phyloP scores from a whole-genome alignment of 192 early-diverging fungal species.

The Chytriomyces sp. region DNA sequence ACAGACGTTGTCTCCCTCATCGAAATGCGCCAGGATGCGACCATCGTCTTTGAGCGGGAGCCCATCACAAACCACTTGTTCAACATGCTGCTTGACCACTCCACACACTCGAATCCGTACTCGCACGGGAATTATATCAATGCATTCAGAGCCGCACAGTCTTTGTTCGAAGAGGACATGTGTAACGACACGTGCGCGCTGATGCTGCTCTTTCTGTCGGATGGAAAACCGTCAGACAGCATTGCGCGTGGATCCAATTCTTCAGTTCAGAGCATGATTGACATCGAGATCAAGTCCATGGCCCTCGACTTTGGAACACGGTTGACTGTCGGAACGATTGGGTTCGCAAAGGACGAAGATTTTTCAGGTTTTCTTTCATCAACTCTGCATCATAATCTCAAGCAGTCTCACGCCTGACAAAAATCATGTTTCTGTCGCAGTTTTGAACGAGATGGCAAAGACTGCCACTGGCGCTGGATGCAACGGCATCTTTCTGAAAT shows the following conservation, averaged over 20 bases:
- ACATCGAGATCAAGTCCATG: neutral
- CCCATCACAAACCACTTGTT: conserved; percentile 4
- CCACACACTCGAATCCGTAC: neutral
- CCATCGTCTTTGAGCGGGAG: neutral
- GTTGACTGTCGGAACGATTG: conserved; percentile 5
- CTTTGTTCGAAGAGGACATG: neutral
- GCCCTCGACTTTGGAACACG: conserved; percentile 2
- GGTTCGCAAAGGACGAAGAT: conserved; percentile 8
- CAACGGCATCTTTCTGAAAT: conserved; percentile 3
- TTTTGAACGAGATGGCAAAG: neutral
- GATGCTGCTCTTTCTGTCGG: neutral
- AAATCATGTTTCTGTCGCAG: neutral
- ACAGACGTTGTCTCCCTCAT: conserved; percentile 9
- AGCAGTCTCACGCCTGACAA: too few relatives aligned
- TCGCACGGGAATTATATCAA: conserved; percentile 12
- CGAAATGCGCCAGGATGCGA: conserved; percentile 6
- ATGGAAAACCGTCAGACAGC: neutral
- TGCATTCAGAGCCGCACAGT: neutral
- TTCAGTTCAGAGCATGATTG: neutral
- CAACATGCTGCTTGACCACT: neutral
- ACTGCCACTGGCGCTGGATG: neutral
- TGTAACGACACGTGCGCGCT: conserved; percentile 6
- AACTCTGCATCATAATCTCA: too few relatives aligned
- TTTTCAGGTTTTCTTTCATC: neutral
- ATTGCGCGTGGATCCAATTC: neutral